These are phyloP conservation scores for Saprolegnia parasitica DNA, from an alignment of 352 stramenopile species.

Conservation along the genomic window DNA sequence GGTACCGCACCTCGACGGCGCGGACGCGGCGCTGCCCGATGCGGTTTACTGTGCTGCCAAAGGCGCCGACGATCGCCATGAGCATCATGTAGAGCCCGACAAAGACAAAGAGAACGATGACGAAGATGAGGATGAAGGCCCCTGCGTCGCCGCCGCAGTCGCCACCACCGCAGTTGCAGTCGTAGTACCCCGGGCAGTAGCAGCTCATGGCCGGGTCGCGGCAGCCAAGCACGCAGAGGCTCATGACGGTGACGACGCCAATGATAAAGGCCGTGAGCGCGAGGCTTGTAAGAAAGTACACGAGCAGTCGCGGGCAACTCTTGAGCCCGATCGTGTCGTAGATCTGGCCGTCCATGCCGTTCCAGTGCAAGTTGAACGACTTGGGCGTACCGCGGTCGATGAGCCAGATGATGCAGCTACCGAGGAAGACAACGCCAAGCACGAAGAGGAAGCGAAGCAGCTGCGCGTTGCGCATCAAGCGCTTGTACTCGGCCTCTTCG, in stretches of 20 bases:
- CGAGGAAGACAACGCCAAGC: conserved; percentile 15
- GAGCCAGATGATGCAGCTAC: conserved; percentile 21
- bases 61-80: conserved; percentile 3
- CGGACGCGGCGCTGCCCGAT: conserved; percentile 6
- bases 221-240: neutral
- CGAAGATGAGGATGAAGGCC: neutral
- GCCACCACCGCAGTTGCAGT: neutral
- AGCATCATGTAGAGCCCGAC: conserved; percentile 17
- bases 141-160: neutral
- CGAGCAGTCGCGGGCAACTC: conserved; percentile 10
- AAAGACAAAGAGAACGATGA: conserved; percentile 10
- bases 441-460: neutral
- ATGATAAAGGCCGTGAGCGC: conserved; percentile 18
- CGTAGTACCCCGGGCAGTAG: neutral
- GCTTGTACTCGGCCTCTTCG: neutral
- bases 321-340: conserved; percentile 17
- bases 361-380: conserved; percentile 18
- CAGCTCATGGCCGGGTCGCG: neutral
- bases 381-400: conserved; percentile 20
- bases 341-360: conserved; percentile 20
- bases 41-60: conserved; percentile 3
- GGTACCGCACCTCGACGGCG: neutral
- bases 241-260: neutral
- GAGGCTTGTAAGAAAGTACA: conserved; percentile 16
- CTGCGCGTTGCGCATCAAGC: neutral